A percentile compares a stretch with the other conserved stretches of the same genome.
Conservation (phyloP, 306 rosid species). For the Geum urbanum region DNA sequence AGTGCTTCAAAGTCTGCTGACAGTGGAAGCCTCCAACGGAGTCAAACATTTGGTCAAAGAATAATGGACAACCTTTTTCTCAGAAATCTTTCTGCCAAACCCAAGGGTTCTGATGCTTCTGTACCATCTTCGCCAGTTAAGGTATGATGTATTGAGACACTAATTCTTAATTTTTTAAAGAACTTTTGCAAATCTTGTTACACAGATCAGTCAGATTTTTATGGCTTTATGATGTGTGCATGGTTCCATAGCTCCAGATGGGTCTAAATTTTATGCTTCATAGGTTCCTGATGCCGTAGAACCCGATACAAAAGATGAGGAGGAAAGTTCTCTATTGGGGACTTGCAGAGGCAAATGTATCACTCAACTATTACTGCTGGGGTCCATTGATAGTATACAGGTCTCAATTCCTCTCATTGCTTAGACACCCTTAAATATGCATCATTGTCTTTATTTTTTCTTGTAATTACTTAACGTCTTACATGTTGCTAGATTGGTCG, state of each 20-base stretch:
- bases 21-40: constrained; percentile 62
- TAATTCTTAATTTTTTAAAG: background rate
- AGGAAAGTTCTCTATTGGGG: constrained; percentile 68
- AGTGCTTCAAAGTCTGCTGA: constrained; percentile 55
- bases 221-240: constrained; percentile 7
- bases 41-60: constrained; percentile 91
- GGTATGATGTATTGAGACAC: constrained; percentile 41
- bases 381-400: constrained; percentile 91
- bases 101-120: constrained; percentile 69
- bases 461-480: background rate
- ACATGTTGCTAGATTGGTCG: background rate
- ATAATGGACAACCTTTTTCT: constrained; percentile 90
- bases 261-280: constrained; percentile 24
- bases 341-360: constrained; percentile 90
- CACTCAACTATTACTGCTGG: constrained; percentile 84
- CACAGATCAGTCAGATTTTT: constrained; percentile 3
- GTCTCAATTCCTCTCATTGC: constrained; percentile 35
- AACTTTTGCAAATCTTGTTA: constrained; percentile 14
- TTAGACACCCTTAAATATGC: background rate
- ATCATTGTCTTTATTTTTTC: background rate
- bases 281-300: constrained; percentile 70
- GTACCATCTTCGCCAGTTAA: constrained; percentile 77
- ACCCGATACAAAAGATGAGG: constrained; percentile 62
- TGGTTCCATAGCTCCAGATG: background rate
- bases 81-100: constrained; percentile 78